Base-by-base conservation (phyloP, 441 rosid species). In the Pelargonium australe region DNA sequence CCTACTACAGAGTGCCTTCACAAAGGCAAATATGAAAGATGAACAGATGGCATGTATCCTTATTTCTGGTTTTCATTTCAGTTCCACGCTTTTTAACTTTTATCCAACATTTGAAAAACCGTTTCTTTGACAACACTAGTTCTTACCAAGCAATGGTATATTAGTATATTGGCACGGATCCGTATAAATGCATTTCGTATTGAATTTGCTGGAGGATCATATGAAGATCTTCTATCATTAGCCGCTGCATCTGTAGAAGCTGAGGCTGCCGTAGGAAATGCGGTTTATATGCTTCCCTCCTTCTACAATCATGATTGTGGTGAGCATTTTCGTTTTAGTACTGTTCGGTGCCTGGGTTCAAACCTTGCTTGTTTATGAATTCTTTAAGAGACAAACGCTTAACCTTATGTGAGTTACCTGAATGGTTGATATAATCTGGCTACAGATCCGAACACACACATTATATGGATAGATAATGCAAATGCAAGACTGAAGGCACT, bases 291-390 rank as follows among this genome's bases (percentile, higher is more conserved):
- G 87, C 87, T 88, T 73, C 93, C 98, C 13, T 92, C 96, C 64
- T 90, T 90, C 75, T 92, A 89, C 78, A 92, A 87, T 79, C 95
- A 89, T 65, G 93, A 87, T 78, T 87, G 91, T 65, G 91, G 91
- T 85, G 75, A 82, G 58, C 8, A 61, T 57, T 13, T 68, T 51
- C 19, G 3, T 31, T 16, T 41, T 49, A 51, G 17, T 65, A 41
- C 37, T 53, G 57, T 41, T 70, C 5, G 37, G 37, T 34, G 37
- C 5, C 37, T 34, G 37, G 37, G 37, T 34, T 34, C 37, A 34
- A 34, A 34, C 37, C 37, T 34, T 34, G 61, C 66, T 13, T 58
- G 57, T 61, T 71, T 28, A 67, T 20, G 0, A 63, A 65, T 58
- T 8, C 23, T 13, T 19, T 68, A 13, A 64, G 34, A 67, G 25